phyloP scores from a whole-genome alignment of 768 basidiomycete genomes.

The Pleurotus sapidus region DNA sequence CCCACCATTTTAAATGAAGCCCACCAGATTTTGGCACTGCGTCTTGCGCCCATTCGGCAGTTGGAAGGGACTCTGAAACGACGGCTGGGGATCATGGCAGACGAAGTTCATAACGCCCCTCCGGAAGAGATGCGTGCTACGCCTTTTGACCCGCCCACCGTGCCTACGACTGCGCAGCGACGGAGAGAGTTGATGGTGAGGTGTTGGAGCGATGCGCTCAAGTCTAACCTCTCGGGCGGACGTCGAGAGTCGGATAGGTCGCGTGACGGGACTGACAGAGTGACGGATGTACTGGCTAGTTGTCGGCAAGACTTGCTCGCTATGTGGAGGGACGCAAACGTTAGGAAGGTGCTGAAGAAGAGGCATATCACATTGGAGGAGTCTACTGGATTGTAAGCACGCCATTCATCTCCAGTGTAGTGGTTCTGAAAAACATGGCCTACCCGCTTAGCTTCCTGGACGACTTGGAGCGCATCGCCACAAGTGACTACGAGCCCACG shows the following conservation, averaged over 20 bases:
- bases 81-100: constrained; percentile 1
- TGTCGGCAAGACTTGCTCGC: constrained; percentile 51
- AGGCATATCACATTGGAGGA: constrained; percentile 55
- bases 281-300: constrained; percentile 40
- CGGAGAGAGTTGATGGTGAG: constrained; percentile 1
- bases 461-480: constrained; percentile 63
- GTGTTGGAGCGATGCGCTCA: background rate
- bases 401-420: background rate
- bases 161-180: background rate
- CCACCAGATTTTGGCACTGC: constrained; percentile 14
- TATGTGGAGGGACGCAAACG: constrained; percentile 57
- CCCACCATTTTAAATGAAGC: constrained; percentile 40
- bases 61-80: background rate
- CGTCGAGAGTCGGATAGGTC: background rate
- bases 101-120: background rate
- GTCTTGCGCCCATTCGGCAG: constrained; percentile 7
- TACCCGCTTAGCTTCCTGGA: constrained; percentile 55
- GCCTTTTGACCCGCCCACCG: constrained; percentile 4
- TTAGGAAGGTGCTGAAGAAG: constrained; percentile 45
- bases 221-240: background rate
- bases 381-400: constrained; percentile 39
- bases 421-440: background rate
- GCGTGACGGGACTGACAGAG: constrained; percentile 16
- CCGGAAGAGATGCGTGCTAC: background rate
- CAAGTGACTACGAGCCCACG: constrained; percentile 56